Evolutionary conservation across 352 stramenopile genomes (phyloP).

Genomic region (Globisporangium paroecandrum): DNA sequence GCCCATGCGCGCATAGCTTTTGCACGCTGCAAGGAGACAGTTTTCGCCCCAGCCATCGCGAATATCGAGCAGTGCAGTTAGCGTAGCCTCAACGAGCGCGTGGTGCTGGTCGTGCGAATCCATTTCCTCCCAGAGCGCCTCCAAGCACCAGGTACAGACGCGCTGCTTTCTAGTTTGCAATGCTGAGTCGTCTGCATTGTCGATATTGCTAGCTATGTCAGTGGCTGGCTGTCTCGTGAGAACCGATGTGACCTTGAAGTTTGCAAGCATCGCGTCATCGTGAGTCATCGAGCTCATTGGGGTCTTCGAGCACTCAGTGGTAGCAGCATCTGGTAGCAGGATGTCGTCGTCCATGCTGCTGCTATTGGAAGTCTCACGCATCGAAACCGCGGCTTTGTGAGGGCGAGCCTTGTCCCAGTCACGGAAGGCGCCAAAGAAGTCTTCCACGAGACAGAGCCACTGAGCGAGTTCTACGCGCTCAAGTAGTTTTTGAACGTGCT

Average conservation of each 20-base stretch:
- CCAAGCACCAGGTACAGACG: conserved; percentile 6
- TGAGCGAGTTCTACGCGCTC: background rate
- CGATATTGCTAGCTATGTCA: background rate
- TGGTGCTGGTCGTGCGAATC: background rate
- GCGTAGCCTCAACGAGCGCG: conserved; percentile 9
- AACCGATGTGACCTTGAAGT: conserved; percentile 8
- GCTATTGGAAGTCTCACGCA: background rate
- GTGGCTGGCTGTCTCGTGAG: background rate
- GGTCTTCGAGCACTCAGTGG: background rate
- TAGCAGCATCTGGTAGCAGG: background rate
- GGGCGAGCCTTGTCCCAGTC: conserved; percentile 4
- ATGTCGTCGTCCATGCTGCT: background rate
- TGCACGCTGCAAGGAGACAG: conserved; percentile 14
- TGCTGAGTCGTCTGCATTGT: background rate
- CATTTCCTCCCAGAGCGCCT: conserved; percentile 2
- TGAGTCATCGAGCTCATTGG: background rate
- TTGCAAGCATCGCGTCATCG: conserved; percentile 8
- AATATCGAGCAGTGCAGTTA: conserved; percentile 13
- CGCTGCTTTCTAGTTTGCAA: background rate
- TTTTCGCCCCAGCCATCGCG: conserved; percentile 18
- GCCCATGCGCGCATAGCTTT: conserved; percentile 1
- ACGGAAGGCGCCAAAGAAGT: conserved; percentile 13
- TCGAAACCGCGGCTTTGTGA: background rate
- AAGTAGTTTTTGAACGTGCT: conserved; percentile 9
- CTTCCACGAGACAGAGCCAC: conserved; percentile 19